Percentiles rank a stretch among this genome's conserved stretches.
These are phyloP conservation scores for Hanseniaspora nectarophila DNA, from an alignment of 805 yeast genomes.

Conservation along the genomic window DNA sequence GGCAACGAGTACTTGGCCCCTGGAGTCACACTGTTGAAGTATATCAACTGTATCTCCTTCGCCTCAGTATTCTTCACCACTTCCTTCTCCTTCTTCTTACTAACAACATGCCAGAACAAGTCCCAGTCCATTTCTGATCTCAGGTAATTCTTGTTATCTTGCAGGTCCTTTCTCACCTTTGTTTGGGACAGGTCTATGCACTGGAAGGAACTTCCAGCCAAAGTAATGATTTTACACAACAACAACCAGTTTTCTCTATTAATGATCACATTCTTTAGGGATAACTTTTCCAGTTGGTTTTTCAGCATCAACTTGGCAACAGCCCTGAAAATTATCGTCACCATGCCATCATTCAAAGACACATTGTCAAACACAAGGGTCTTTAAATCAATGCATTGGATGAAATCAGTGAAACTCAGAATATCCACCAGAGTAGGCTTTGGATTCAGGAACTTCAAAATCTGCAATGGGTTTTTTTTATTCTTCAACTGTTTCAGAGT, in stretches of 20 bases:
- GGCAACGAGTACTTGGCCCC: slow-evolving; percentile 14
- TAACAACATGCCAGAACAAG: slow-evolving; percentile 35
- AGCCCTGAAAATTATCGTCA: slow-evolving; percentile 44
- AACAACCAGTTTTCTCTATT: slow-evolving; percentile 65
- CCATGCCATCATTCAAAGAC: slow-evolving; percentile 59
- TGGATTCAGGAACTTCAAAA: slow-evolving; percentile 69
- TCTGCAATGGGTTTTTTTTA: slow-evolving; percentile 39
- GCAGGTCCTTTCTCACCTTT: slow-evolving; percentile 26
- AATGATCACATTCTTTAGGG: slow-evolving; percentile 67
- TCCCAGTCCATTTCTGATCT: slow-evolving; percentile 79
- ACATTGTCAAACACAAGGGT: slow-evolving; percentile 73
- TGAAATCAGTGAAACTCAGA: slow-evolving; percentile 76
- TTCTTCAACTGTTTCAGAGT: slow-evolving; percentile 70
- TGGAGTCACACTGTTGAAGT: slow-evolving; percentile 14
- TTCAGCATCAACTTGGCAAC: slow-evolving; percentile 41
- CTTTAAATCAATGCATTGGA: slow-evolving; percentile 58
- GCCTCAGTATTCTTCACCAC: not conserved
- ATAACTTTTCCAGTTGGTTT: slow-evolving; percentile 59
- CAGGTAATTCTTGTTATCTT: slow-evolving; percentile 27
- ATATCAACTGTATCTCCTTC: slow-evolving; percentile 5
- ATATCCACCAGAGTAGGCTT: slow-evolving; percentile 81
- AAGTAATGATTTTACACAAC: slow-evolving; percentile 59
- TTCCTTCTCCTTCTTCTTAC: slow-evolving; percentile 6
- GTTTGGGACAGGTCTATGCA: slow-evolving; percentile 63
- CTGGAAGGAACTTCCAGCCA: slow-evolving; percentile 42